Base-by-base conservation (phyloP, 1,284 basidiomycete species). In the Xerocomus minutiporus region DNA sequence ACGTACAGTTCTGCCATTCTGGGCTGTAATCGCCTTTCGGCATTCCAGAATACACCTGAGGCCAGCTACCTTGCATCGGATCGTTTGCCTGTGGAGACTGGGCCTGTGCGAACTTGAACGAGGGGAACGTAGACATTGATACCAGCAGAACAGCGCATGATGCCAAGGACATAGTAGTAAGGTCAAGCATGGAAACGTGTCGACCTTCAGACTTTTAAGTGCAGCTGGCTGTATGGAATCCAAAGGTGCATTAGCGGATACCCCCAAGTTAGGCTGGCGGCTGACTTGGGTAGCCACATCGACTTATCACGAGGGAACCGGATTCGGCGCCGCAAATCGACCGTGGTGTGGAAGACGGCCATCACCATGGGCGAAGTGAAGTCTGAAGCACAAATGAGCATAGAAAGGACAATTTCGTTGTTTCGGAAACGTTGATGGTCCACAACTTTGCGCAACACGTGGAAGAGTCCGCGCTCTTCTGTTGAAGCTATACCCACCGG, bases 1-100 rank as follows among this genome's bases (percentile, higher is more conserved):
- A 68, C 79, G 12, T 62, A 85, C 84, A 86, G 25, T 64, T 64
- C 62, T 86, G 84, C 84, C 84, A 86, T 53, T 67, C 71, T 9
- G 80, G 76, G 56, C 80, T 77, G 57, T 77, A 81, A 55, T 76
- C 74, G 4, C 76, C 77, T 2, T 46, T 43, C 0, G 68, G 65
- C 57, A 69, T 66, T 12, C 57, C 59, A 1, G 68, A 62, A 43
- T 70, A 68, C 0, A 48, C 55, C 1, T 64, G 57, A 13, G 67
- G 67, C 61, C 62, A 70, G 36, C 54, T 69, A n/a, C 34, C 42
- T 23, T 56, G 52, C 17, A 44, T 43, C 0, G 39, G 17, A 31
- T 36, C 28, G 25, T 5, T 31, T 17, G 26, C 2, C 25, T 20
- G 13, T 17, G 6, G 49, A 41, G 39, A 32, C 46, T 69, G 67